Evolutionary conservation across 2,329 filamentous ascomycete species (phyloP), one percentile per base, ranked within the genome.

Genomic region (Neonectria ditissima): DNA sequence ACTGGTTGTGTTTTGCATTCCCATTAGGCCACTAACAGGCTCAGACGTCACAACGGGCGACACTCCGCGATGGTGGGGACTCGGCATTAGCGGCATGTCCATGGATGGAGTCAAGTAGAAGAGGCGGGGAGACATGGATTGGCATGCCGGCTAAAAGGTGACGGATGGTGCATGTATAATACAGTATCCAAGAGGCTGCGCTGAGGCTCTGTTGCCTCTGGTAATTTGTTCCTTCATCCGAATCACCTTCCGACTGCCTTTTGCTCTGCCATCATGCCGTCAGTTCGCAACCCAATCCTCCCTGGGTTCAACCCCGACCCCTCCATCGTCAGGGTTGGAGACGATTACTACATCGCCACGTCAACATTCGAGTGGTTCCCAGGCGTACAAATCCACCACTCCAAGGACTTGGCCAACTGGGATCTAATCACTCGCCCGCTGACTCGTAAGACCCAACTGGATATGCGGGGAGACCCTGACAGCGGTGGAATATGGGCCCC

Each of bases 401-500:
- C 84, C 24, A 80, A 71, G 32, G 84, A 86, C 59, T 78, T 86
- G 4, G 83, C 83, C 37, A 86, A 86, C 73, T 86, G 84, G 84
- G 77, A 79, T 10, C 76, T 86, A 5, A 69, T 79, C 14, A 77
- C 73, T 0, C 82, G 84, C 0, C 84, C 84, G 2, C 74, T 87
- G 43, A 82, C 62, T 20, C 82, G 85, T 65, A 82, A 81, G 68
- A 78, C 72, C 39, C 85, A 87, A 72, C 79, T 87, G 3, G 84
- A 87, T 66, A 84, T 87, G 84, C 83, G 86, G n/a, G 85, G 85
- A n/a, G 78, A 87, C 69, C 86, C 86, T 0, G 86, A 88, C 72
- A 86, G 84, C 73, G 86, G 86, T 67, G 86, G 86, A 47, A 78
- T 90, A n/a, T 90, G 87, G 86, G 87, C 88, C 2, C 88, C 88